phyloP scores from a whole-genome alignment of 1,284 basidiomycete species.

The Fistulinella staudtii region DNA sequence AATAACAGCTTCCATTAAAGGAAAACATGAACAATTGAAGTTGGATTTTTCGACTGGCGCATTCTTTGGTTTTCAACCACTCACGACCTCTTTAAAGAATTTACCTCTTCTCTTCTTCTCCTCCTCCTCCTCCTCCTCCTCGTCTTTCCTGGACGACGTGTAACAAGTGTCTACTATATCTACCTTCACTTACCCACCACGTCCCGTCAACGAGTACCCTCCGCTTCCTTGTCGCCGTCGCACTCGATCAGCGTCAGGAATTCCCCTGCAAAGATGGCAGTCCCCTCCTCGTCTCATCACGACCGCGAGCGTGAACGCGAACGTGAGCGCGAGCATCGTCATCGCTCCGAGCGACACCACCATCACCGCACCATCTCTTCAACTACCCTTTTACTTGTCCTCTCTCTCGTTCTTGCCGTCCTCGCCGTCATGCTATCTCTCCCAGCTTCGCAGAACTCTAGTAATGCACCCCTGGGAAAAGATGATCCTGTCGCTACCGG shows the following conservation, averaged over 20 bases:
- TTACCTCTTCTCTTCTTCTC: slow-evolving; percentile 6
- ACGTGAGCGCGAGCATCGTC: slow-evolving; percentile 46
- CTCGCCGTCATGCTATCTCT: slow-evolving; percentile 82
- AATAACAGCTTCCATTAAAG: slow-evolving; percentile 25
- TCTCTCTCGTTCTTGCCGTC: slow-evolving; percentile 77
- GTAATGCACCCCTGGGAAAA: slow-evolving; percentile 31
- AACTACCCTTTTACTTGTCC: slow-evolving; percentile 78
- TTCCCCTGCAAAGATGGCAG: slow-evolving; percentile 67
- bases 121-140: slow-evolving; percentile 12
- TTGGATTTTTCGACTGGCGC: slow-evolving; percentile 31
- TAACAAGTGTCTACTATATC: slow-evolving; percentile 1
- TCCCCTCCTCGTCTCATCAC: slow-evolving; percentile 77
- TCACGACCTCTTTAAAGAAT: slow-evolving; percentile 10
- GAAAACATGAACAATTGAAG: slow-evolving; percentile 28
- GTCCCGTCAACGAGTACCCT: slow-evolving; percentile 51
- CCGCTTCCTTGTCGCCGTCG: slow-evolving; percentile 69
- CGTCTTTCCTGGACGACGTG: slow-evolving; percentile 21
- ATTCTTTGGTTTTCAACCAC: slow-evolving; percentile 17
- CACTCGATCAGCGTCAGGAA: slow-evolving; percentile 52
- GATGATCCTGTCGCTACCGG: slow-evolving; percentile 46
- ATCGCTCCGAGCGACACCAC: slow-evolving; percentile 59
- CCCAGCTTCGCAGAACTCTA: slow-evolving; percentile 45
- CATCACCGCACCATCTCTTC: slow-evolving; percentile 82
- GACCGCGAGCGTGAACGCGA: slow-evolving; percentile 59
- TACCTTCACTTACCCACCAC: slow-evolving; percentile 57